Conservation (phyloP, 371 early-diverging fungal genomes). For the Basidiobolus meristosporus region DNA sequence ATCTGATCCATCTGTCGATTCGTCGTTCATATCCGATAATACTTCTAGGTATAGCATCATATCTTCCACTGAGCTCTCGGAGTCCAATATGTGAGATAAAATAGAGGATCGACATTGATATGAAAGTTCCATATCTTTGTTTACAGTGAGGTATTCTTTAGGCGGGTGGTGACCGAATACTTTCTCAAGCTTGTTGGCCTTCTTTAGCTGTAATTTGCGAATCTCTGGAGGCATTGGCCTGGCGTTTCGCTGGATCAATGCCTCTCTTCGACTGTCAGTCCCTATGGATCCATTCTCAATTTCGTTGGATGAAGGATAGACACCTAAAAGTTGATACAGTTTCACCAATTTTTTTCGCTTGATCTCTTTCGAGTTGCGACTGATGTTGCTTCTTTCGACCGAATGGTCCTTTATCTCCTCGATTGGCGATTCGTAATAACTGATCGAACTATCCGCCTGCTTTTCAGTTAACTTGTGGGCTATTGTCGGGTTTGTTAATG, state of each 20-base stretch:
- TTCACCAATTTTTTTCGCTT: constrained; percentile 4
- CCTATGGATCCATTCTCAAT: background rate
- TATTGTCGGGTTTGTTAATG: constrained; percentile 1
- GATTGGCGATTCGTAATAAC: too few relatives aligned
- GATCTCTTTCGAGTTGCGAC: constrained; percentile 3
- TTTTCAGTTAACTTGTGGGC: background rate
- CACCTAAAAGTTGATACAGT: constrained; percentile 5
- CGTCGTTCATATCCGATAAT: too few relatives aligned
- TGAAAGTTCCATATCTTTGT: too few relatives aligned
- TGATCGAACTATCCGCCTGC: too few relatives aligned
- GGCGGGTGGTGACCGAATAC: constrained; percentile 7
- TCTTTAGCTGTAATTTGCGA: constrained; percentile 2
- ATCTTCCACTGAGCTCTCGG: too few relatives aligned
- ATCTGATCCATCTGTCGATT: too few relatives aligned
- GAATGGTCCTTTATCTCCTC: background rate
- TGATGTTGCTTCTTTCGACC: background rate
- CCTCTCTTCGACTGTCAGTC: background rate
- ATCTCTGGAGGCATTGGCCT: constrained; percentile 1
- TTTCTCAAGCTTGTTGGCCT: constrained; percentile 5
- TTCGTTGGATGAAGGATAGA: background rate
- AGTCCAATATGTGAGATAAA: too few relatives aligned
- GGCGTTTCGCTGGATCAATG: background rate
- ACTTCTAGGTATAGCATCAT: too few relatives aligned
- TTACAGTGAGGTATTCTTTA: too few relatives aligned
- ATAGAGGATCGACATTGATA: too few relatives aligned